phyloP scores from a whole-genome alignment of 176 grass and related monocot species.

The Cenchrus purpureus region DNA sequence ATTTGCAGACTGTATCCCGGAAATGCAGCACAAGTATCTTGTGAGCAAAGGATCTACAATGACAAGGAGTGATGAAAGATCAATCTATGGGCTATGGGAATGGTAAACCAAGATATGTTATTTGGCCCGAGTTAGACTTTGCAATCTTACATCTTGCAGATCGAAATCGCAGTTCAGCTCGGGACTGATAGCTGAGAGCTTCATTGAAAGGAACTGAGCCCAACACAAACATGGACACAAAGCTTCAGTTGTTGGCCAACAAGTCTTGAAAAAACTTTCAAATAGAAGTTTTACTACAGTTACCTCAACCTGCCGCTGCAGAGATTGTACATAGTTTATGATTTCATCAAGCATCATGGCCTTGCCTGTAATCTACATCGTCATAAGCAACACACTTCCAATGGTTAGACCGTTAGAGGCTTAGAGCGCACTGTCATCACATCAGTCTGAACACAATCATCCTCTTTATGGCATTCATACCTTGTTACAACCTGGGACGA shows the following conservation, averaged over 20 bases:
- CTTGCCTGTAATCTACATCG: slow-evolving; percentile 84
- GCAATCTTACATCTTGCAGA: slow-evolving; percentile 71
- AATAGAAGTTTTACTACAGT: neutral
- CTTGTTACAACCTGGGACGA: slow-evolving; percentile 93
- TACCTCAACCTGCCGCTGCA: slow-evolving; percentile 95
- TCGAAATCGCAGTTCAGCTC: slow-evolving; percentile 60
- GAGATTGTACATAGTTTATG: slow-evolving; percentile 97
- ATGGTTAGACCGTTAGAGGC: neutral
- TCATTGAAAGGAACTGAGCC: slow-evolving; percentile 92
- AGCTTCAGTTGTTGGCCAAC: slow-evolving; percentile 6
- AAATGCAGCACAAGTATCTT: slow-evolving; percentile 43
- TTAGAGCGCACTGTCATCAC: neutral
- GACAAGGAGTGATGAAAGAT: neutral
- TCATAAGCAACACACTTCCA: slow-evolving; percentile 18
- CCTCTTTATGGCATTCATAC: slow-evolving; percentile 28
- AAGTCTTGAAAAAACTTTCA: neutral
- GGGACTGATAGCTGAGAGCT: slow-evolving; percentile 69
- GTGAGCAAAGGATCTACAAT: slow-evolving; percentile 61
- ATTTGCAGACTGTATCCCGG: slow-evolving; percentile 42
- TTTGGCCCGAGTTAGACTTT: neutral
- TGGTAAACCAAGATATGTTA: neutral
- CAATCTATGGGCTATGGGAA: slow-evolving; percentile 7
- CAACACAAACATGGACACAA: neutral
- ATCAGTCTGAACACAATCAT: neutral
- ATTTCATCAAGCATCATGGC: slow-evolving; percentile 99